Percentiles rank a stretch among this genome's conserved stretches.
Evolutionary conservation across 768 basidiomycete genomes (phyloP).

Genomic region (Ramaria sp.): DNA sequence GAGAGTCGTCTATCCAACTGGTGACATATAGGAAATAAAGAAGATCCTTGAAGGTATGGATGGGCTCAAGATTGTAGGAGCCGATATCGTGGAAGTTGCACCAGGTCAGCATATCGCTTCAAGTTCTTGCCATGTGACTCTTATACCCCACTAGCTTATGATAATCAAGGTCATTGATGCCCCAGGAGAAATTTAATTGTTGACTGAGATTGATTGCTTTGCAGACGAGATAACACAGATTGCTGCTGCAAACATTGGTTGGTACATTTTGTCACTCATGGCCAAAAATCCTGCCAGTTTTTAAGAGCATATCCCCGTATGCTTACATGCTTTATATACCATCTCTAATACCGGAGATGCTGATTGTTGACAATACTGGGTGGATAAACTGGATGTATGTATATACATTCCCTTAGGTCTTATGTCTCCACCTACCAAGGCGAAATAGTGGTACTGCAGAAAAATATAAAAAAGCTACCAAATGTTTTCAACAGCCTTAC

Average conservation of each 20-base stretch:
- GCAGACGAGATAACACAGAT: slow-evolving; percentile 23
- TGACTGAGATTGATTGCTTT: not conserved
- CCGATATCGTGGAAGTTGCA: slow-evolving; percentile 24
- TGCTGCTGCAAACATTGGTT: slow-evolving; percentile 23
- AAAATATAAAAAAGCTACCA: too few species aligned
- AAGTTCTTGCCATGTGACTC: not conserved
- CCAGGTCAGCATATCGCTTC: slow-evolving; percentile 12
- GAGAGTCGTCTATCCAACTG: too few species aligned
- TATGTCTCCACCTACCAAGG: too few species aligned
- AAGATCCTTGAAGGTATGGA: slow-evolving; percentile 25
- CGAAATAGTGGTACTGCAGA: too few species aligned
- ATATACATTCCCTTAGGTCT: too few species aligned
- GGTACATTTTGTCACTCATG: slow-evolving; percentile 22
- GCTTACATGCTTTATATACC: too few species aligned
- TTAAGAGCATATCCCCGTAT: not conserved
- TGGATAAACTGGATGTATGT: too few species aligned
- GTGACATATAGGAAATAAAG: slow-evolving; percentile 19
- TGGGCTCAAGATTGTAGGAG: slow-evolving; percentile 27
- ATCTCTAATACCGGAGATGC: too few species aligned
- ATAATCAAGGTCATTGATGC: not conserved
- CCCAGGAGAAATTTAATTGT: not conserved
- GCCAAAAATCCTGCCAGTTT: slow-evolving; percentile 18
- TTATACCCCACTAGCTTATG: not conserved
- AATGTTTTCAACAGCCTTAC: too few species aligned
- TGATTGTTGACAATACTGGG: too few species aligned